These are phyloP conservation scores for Sarocladiaceae sp. DNA, from an alignment of 2,329 filamentous ascomycete genomes.

Conservation along the genomic window DNA sequence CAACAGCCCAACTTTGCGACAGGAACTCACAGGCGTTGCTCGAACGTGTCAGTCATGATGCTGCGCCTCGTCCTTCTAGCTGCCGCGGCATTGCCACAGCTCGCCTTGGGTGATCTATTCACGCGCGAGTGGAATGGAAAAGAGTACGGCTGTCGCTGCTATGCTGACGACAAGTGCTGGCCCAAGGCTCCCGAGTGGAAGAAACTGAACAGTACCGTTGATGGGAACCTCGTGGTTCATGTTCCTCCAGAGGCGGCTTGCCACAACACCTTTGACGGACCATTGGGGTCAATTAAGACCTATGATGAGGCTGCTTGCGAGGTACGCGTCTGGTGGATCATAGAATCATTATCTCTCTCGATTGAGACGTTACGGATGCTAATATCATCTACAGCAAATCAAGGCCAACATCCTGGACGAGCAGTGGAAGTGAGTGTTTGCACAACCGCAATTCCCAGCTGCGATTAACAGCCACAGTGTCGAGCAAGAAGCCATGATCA, in stretches of 20 bases:
- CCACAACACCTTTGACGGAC: slow-evolving; percentile 31
- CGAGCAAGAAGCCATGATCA: slow-evolving; percentile 21
- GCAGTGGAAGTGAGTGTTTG: slow-evolving; percentile 29
- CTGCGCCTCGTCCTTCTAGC: not conserved
- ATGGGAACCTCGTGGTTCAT: slow-evolving; percentile 25
- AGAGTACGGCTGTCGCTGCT: slow-evolving; percentile 26
- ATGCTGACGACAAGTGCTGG: slow-evolving; percentile 24
- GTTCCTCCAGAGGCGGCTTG: slow-evolving; percentile 26
- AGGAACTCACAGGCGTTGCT: too few species aligned
- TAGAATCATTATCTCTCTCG: too few species aligned
- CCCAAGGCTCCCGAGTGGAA: slow-evolving; percentile 20
- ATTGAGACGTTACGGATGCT: not conserved
- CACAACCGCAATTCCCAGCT: not conserved
- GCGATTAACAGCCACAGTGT: slow-evolving; percentile 13
- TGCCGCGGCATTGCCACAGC: slow-evolving; percentile 1
- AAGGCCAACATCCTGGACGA: slow-evolving; percentile 22
- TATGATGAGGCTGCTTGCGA: slow-evolving; percentile 29
- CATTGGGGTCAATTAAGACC: slow-evolving; percentile 27
- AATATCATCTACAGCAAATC: slow-evolving; percentile 17
- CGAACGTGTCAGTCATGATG: not conserved
- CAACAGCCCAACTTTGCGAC: too few species aligned
- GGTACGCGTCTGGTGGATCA: too few species aligned
- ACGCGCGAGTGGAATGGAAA: slow-evolving; percentile 18
- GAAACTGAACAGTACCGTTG: slow-evolving; percentile 27
- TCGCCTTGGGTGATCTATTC: not conserved